Base-by-base conservation (phyloP, 2,329 filamentous ascomycete genomes). In the Nemania bipapillata region DNA sequence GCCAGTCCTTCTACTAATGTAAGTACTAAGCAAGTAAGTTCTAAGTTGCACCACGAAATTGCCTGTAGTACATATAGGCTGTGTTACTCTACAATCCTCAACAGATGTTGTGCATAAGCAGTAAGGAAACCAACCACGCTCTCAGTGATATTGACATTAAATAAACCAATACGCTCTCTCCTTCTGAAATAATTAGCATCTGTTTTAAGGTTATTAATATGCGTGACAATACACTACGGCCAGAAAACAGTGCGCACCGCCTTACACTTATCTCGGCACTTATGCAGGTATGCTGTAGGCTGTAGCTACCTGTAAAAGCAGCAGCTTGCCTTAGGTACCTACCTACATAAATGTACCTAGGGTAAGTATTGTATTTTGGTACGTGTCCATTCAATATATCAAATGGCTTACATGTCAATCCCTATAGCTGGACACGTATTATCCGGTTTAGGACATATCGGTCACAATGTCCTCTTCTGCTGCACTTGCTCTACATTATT, bases 361-460 rank as follows among this genome's bases (percentile, higher is more conserved):
- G n/a, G n/a, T n/a, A n/a, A n/a, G n/a, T n/a, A n/a, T n/a, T n/a
- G n/a, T n/a, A n/a, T n/a, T n/a, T n/a, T n/a, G n/a, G n/a, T n/a
- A n/a, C n/a, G n/a, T n/a, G n/a, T n/a, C n/a, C n/a, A n/a, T n/a
- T n/a, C 4, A n/a, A 15, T 40, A 37, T 32, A 42, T 40, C n/a
- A 17, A 45, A 17, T 20, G 40, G 11, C 40, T 52, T 32, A 8
- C 26, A 28, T 42, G 22, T 28, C 15, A 49, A 49, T 56, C 20
- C 35, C 40, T 17, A 22, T 11, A 20, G 24, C 42, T 30, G 17
- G 40, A 64, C 65, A 67, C 53, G 37, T 66, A 52, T 47, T 30
- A 17, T 22, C 15, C 40, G 24, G 28, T 53, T 26, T 47, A 28
- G 22, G n/a, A 28, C 12, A 20, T 56, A 40, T 12, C 5, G 53